A percentile compares a stretch with the other conserved stretches of the same genome.
Evolutionary conservation across 371 early-diverging fungal species (phyloP).

Genomic region (Zychaea mexicana): DNA sequence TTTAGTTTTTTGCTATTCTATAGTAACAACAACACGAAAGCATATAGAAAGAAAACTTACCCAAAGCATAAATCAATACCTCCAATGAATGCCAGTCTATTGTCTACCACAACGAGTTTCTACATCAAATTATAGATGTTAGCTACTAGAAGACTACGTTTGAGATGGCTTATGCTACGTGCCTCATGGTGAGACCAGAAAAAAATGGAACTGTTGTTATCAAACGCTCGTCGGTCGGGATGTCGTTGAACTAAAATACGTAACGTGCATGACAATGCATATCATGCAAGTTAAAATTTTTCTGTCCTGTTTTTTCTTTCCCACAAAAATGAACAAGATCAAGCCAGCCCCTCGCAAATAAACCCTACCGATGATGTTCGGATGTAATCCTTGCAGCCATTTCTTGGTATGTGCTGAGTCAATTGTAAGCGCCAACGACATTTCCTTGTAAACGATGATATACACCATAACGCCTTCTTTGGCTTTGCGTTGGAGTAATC

Average conservation of each 20-base stretch:
- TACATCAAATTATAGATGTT: conserved; percentile 22
- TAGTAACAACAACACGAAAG: no score
- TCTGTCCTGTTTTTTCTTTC: background rate
- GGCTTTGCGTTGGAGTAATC: conserved; percentile 82
- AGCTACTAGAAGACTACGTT: no score
- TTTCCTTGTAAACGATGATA: conserved; percentile 90
- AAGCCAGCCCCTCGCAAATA: no score
- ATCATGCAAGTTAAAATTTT: background rate
- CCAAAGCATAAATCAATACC: conserved; percentile 93
- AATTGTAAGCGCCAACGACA: conserved; percentile 77
- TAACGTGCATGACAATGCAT: background rate
- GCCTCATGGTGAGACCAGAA: conserved; percentile 83
- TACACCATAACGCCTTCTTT: conserved; percentile 89
- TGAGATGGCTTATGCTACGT: conserved; percentile 1
- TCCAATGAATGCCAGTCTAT: conserved; percentile 84
- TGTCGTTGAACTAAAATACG: conserved; percentile 70
- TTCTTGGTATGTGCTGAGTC: conserved; percentile 84
- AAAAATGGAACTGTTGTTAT: conserved; percentile 57
- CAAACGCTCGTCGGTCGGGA: conserved; percentile 76
- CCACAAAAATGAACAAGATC: background rate
- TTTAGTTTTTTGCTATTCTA: background rate
- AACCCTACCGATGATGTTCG: conserved; percentile 70
- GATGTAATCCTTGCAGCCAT: conserved; percentile 76
- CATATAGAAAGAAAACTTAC: conserved; percentile 24
- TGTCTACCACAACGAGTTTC: conserved; percentile 89